Base-by-base conservation (phyloP, 2,329 filamentous ascomycete species). In the Botrytis medusae region DNA sequence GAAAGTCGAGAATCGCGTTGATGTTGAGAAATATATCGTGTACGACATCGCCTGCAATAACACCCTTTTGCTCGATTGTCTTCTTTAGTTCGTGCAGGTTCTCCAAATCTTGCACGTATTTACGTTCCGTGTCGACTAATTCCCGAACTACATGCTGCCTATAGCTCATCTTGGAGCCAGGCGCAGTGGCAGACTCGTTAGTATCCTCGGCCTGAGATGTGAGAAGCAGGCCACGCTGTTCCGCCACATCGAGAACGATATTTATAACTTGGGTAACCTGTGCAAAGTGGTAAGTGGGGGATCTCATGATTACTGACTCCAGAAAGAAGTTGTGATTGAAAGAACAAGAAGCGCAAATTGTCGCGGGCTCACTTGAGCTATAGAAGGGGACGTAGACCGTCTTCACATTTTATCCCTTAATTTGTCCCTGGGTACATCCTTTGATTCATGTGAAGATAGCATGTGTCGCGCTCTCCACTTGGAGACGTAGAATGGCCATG, bases 1-100 rank as follows among this genome's bases (percentile, higher is more conserved):
- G 95, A 81, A 98, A 97, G 82, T 99, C 96, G 70, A 99, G 87
- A 65, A 99, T 93, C 44, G 93, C 90, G 81, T 98, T 97, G 80
- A 98, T 90, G 83, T 99, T 99, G 75, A 98, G 87, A 83, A 99
- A 99, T 75, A 99, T 98, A 80, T 95, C 91, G 83, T 98, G 95
- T 34, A 97, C 91, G 16, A 92, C 89, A 81, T 99, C 96, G 71
- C 96, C 95, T 2, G 93, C 92, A 76, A 98, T 90, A 54, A 94
- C 90, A 54, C 94, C 94, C 77, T 92, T 94, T 81, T 97, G 92
- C 78, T 98, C 94, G 72, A 98, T 86, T 37, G 92, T 89, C 83
- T 93, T 95, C 84, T 97, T 98, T 80, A 98, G 88, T 68, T 95
- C 92, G 81, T 98, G 94, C 51, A 99, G 83, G 77, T 97, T 95